A percentile compares a stretch with the other conserved stretches of the same genome.
Conservation (phyloP, 2,329 filamentous ascomycete genomes). For the Hypoxylon sp. region DNA sequence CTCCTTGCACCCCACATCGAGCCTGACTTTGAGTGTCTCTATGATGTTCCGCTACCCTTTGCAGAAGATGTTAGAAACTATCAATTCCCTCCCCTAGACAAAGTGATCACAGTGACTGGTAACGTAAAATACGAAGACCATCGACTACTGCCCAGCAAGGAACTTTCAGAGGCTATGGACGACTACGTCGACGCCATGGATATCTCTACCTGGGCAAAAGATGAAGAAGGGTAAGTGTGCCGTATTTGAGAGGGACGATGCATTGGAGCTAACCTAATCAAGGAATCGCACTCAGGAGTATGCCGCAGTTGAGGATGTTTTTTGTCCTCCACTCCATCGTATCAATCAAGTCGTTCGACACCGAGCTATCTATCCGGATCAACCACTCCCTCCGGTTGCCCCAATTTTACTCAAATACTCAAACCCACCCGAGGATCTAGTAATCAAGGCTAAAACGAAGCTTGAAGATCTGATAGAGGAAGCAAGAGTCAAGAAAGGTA, state of each 20-base stretch:
- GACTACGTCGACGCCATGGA: conserved; percentile 96
- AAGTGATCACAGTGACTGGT: conserved; percentile 88
- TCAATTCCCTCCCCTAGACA: conserved; percentile 90
- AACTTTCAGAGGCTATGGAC: conserved; percentile 85
- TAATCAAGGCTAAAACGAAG: conserved; percentile 68
- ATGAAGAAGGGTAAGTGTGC: conserved; percentile 78
- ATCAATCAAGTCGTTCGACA: conserved; percentile 88
- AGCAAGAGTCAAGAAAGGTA: conserved; percentile 88
- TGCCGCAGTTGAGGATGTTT: conserved; percentile 83
- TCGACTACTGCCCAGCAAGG: conserved; percentile 82
- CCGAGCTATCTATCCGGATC: conserved; percentile 81
- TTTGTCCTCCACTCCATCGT: conserved; percentile 87
- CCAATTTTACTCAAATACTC: conserved; percentile 80
- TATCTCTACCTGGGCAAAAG: conserved; percentile 76
- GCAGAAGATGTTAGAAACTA: conserved; percentile 93
- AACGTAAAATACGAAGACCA: conserved; percentile 85
- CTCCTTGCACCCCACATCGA: conserved; percentile 87
- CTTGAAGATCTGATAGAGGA: conserved; percentile 76
- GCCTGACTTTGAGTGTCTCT: conserved; percentile 83
- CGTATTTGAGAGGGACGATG: background rate
- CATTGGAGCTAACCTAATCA: conserved; percentile 54
- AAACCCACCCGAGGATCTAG: conserved; percentile 76
- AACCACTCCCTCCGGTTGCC: conserved; percentile 72
- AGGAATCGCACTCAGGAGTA: conserved; percentile 70
- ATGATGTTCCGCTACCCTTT: conserved; percentile 93